Conservation (phyloP, 2,329 filamentous ascomycete genomes). For the Lachnum nothofagi region DNA sequence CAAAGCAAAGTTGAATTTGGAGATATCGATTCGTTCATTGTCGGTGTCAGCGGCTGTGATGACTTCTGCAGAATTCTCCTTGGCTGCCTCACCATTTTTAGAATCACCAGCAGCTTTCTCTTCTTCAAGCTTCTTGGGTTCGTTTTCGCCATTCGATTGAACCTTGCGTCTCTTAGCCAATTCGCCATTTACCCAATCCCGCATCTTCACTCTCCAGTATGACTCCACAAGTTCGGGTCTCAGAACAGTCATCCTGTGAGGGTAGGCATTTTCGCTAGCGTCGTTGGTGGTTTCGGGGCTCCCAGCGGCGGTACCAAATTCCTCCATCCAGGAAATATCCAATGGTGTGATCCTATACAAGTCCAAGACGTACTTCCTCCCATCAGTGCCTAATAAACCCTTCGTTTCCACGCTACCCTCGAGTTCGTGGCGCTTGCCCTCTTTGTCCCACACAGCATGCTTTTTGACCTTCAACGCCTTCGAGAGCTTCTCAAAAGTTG, state of each 20-base stretch:
- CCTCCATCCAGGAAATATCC: conserved; percentile 86
- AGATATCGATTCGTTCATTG: conserved; percentile 71
- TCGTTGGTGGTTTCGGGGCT: conserved; percentile 33
- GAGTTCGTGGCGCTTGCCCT: conserved; percentile 80
- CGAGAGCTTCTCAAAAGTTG: conserved; percentile 84
- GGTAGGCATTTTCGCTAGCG: conserved; percentile 50
- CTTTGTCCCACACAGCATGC: conserved; percentile 97
- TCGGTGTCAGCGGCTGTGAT: conserved; percentile 28
- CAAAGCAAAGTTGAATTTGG: conserved; percentile 78
- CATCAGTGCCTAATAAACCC: conserved; percentile 92
- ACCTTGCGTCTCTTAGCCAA: conserved; percentile 56
- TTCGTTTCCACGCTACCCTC: conserved; percentile 98
- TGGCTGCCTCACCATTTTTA: conserved; percentile 30
- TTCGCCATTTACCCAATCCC: conserved; percentile 80
- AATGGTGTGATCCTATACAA: conserved; percentile 90
- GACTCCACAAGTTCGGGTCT: conserved; percentile 84
- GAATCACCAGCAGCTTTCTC: conserved; percentile 17
- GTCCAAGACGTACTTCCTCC: conserved; percentile 94
- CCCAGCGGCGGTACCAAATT: conserved; percentile 49
- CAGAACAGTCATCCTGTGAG: conserved; percentile 92
- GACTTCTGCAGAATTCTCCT: conserved; percentile 35
- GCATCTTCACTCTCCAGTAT: conserved; percentile 78
- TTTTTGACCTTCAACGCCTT: conserved; percentile 87
- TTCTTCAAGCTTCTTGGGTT: conserved; percentile 31
- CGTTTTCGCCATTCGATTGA: conserved; percentile 29